Evolutionary conservation across 805 yeast genomes (phyloP).

Genomic region (Saccharomycopsis sp.): DNA sequence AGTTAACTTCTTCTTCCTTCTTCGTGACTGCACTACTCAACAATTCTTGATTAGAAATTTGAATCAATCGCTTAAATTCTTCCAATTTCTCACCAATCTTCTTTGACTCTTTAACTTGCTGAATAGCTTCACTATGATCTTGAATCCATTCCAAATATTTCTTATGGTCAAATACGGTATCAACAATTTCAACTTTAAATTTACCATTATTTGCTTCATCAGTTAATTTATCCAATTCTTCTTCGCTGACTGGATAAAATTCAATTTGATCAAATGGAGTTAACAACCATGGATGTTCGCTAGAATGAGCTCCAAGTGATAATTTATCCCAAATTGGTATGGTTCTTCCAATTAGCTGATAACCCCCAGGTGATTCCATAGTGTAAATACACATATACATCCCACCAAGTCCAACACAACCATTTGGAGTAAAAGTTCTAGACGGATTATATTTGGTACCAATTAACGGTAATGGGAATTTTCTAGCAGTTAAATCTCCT

Average conservation of each 20-base stretch:
- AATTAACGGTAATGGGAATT: slow-evolving; percentile 52
- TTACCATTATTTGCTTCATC: slow-evolving; percentile 77
- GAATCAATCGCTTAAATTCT: slow-evolving; percentile 79
- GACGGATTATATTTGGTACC: slow-evolving; percentile 97
- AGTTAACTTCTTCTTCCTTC: slow-evolving; percentile 43
- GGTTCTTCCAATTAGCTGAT: slow-evolving; percentile 93
- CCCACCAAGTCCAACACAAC: slow-evolving; percentile 97
- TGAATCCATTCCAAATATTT: slow-evolving; percentile 74
- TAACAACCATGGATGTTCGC: slow-evolving; percentile 75
- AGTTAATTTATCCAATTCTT: slow-evolving; percentile 62
- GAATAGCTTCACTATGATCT: slow-evolving; percentile 65
- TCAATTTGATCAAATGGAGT: slow-evolving; percentile 92
- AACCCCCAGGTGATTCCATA: slow-evolving; percentile 98
- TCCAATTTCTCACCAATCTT: slow-evolving; percentile 70
- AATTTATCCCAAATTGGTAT: slow-evolving; percentile 97
- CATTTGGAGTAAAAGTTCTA: slow-evolving; percentile 92
- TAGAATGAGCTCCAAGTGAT: slow-evolving; percentile 58
- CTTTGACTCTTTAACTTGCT: slow-evolving; percentile 56
- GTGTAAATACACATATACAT: slow-evolving; percentile 98
- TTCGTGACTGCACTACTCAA: slow-evolving; percentile 40
- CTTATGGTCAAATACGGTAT: slow-evolving; percentile 75
- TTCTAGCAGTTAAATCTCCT: slow-evolving; percentile 31
- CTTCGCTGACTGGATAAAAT: slow-evolving; percentile 86
- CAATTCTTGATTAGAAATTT: slow-evolving; percentile 66
- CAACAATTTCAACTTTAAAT: slow-evolving; percentile 66